A percentile compares a stretch with the other conserved stretches of the same genome.
These are phyloP conservation scores for Castanea sativa DNA, from an alignment of 306 rosid genomes.

Conservation along the genomic window DNA sequence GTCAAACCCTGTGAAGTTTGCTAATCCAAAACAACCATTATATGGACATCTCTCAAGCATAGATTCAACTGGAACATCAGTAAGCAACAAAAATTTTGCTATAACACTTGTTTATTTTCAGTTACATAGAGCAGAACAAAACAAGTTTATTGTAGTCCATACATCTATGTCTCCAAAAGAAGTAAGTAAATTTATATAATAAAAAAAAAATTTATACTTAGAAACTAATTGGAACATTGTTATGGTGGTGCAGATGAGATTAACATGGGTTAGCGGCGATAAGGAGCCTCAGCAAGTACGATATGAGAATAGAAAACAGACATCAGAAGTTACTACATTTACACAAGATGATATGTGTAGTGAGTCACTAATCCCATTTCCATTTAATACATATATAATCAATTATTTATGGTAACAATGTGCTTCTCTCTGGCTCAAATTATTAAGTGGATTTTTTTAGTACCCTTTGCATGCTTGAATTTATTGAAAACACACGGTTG, in stretches of 20 bases:
- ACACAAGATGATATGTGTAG: slow-evolving; percentile 75
- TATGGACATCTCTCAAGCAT: slow-evolving; percentile 63
- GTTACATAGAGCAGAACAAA: no score
- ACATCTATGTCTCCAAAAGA: neutral
- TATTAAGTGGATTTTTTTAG: no score
- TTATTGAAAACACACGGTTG: neutral
- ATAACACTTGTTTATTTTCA: no score
- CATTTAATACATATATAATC: neutral
- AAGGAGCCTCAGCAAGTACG: slow-evolving; percentile 57
- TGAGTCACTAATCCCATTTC: slow-evolving; percentile 30
- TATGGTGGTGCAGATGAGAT: slow-evolving; percentile 56
- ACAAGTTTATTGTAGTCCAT: no score
- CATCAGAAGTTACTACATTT: slow-evolving; percentile 62
- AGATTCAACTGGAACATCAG: slow-evolving; percentile 69
- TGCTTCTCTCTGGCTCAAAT: neutral
- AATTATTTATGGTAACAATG: neutral
- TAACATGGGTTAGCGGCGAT: slow-evolving; percentile 88
- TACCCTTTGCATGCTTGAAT: neutral
- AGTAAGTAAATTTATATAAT: no score
- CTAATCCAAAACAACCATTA: slow-evolving; percentile 64
- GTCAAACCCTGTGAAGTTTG: slow-evolving; percentile 44
- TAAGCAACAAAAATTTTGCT: slow-evolving; percentile 15
- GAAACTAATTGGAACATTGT: neutral
- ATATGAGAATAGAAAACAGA: slow-evolving; percentile 48
- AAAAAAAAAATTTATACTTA: no score